Conservation (phyloP, 2,329 filamentous ascomycete species). For the Xylaria sp. region DNA sequence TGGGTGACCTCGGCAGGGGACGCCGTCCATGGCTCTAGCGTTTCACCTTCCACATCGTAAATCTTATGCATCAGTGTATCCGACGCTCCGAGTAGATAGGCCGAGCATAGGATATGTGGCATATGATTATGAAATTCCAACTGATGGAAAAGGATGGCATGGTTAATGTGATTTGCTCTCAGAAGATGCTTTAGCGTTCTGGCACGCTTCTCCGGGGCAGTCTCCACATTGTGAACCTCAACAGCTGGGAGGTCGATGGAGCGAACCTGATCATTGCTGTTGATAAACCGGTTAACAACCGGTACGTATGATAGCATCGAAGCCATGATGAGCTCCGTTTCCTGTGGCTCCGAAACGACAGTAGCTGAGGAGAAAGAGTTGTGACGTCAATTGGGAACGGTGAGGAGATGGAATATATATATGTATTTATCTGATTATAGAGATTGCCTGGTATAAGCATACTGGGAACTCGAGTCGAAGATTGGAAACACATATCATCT, state of each 20-base stretch:
- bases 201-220: constrained; percentile 78
- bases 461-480: background rate
- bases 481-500: background rate
- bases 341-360: background rate
- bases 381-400: constrained; percentile 20
- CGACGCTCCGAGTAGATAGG: constrained; percentile 84
- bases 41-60: constrained; percentile 79
- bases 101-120: constrained; percentile 82
- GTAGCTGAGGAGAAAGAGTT: background rate
- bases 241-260: constrained; percentile 72
- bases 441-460: constrained; percentile 15
- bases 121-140: constrained; percentile 83
- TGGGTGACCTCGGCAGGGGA: constrained; percentile 85
- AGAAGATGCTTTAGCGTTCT: constrained; percentile 90
- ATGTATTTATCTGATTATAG: constrained; percentile 3
- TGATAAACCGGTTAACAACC: constrained; percentile 53
- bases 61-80: constrained; percentile 78
- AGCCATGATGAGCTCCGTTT: constrained; percentile 42
- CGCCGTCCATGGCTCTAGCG: constrained; percentile 82
- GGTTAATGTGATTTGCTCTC: constrained; percentile 90
- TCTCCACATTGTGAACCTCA: constrained; percentile 82
- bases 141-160: constrained; percentile 82
- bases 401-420: constrained; percentile 10
- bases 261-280: constrained; percentile 43
- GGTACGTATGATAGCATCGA: constrained; percentile 57